Base-by-base conservation (phyloP, 306 rosid genomes). In the Vigna reflexopilosa region DNA sequence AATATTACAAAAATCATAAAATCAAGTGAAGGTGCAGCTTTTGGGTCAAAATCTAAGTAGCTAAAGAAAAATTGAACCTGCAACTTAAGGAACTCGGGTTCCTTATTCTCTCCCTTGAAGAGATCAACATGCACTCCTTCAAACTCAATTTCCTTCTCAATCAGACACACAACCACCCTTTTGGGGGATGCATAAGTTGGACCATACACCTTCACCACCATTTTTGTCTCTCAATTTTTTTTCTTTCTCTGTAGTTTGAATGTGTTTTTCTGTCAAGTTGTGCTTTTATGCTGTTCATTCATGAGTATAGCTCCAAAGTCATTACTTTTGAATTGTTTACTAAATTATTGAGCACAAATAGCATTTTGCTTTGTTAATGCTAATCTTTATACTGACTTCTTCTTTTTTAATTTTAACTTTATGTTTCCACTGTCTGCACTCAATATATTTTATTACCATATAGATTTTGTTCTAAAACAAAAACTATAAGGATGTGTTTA, bases 171-270 rank as follows among this genome's bases (percentile, higher is more conserved):
- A 2, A 88, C 26, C 51, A 88, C 91, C 56, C 87, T 77, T 34
- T 85, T 88, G 0, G 91, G 84, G 36, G 72, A 22, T 48, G 52
- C 89, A 47, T 67, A 88, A 3, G 47, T 24, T 0, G 91, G 91
- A 10, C 91, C 91, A 9, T 85, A 88, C 78, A 88, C 91, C 82
- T 84, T 88, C 19, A 88, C 88, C 7, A 79, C 77, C 82, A 79
- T 79, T 0, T 70, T 70, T 24, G 36, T 11, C 4, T 9, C 26
- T n/a, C n/a, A 36, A 36, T 64, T 64, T 16, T 16, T 26, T n/a
- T 4, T 30, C 34, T 30, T 30, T 36, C 5, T 65, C 14, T 65
- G 5, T 65, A 3, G 7, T 42, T 66, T 40, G 36, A n/a, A 42
- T 52, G 17, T 8, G 17, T 36, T 5, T 36, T 7, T 36, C 42